Conservation (phyloP, 1,139 yeast species). For the Lodderomyces margitis region DNA sequence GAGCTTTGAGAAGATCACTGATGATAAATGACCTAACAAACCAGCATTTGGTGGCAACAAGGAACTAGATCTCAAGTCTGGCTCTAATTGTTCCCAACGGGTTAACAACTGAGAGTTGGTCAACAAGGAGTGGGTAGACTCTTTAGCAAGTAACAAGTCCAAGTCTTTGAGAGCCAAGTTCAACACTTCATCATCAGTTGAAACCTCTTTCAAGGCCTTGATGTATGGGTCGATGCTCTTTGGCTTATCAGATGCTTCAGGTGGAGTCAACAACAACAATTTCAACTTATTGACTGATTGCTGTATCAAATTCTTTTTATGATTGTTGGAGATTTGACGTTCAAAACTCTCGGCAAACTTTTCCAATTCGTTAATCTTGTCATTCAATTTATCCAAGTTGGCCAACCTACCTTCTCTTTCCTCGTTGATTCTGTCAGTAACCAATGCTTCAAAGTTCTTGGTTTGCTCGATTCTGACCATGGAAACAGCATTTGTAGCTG, state of each 20-base stretch:
- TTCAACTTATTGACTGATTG: conserved; percentile 56
- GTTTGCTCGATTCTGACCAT: conserved; percentile 72
- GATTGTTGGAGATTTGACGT: conserved; percentile 52
- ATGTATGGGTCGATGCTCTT: conserved; percentile 43
- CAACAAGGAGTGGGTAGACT: conserved; percentile 59
- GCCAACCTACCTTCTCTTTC: conserved; percentile 85
- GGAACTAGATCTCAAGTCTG: conserved; percentile 87
- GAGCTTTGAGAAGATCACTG: conserved; percentile 71
- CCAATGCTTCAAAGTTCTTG: conserved; percentile 63
- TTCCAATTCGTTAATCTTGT: conserved; percentile 59
- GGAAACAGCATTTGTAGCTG: conserved; percentile 75
- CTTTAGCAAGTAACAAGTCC: conserved; percentile 42
- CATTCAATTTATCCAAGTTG: conserved; percentile 58
- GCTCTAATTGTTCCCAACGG: conserved; percentile 74
- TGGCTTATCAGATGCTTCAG: conserved; percentile 27
- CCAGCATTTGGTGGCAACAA: conserved; percentile 95
- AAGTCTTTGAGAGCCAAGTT: conserved; percentile 37
- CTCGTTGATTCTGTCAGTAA: conserved; percentile 62
- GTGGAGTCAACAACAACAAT: conserved; percentile 36
- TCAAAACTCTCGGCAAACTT: conserved; percentile 59
- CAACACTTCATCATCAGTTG: conserved; percentile 46
- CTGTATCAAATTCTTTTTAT: conserved; percentile 56
- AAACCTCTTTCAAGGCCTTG: conserved; percentile 44
- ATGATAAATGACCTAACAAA: conserved; percentile 83
- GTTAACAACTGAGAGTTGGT: conserved; percentile 64